Conservation (phyloP, 2,329 filamentous ascomycete species). For the Chaetomiaceae sp. region DNA sequence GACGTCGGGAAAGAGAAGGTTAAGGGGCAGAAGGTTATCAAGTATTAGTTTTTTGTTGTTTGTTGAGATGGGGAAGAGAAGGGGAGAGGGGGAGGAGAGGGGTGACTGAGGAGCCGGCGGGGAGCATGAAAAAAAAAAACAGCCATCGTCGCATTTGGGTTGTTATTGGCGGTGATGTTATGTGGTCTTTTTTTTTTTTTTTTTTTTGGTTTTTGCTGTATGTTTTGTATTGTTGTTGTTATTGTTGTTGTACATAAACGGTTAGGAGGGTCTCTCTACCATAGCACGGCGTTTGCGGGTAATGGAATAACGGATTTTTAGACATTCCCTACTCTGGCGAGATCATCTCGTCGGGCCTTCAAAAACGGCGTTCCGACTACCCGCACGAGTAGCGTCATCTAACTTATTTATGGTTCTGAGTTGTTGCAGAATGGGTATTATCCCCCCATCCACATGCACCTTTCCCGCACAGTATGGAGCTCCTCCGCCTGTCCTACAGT, state of each 20-base stretch:
- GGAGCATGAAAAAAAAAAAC: background rate
- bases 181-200: background rate
- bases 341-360: no score
- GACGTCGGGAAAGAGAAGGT: slow-evolving; percentile 9
- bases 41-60: slow-evolving; percentile 13
- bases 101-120: no score
- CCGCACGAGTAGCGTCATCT: no score
- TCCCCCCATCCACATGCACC: no score
- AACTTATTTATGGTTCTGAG: no score
- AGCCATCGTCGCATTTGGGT: background rate
- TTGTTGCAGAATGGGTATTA: no score
- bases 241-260: slow-evolving; percentile 2
- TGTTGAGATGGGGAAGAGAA: no score
- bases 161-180: background rate
- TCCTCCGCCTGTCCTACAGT: no score
- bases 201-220: background rate
- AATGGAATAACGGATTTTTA: background rate
- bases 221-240: slow-evolving; percentile 6
- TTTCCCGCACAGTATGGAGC: no score
- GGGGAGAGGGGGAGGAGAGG: background rate
- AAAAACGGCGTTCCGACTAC: no score
- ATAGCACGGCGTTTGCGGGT: slow-evolving; percentile 17
- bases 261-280: background rate
- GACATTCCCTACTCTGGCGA: no score
- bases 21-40: slow-evolving; percentile 23